Evolutionary conservation across 2,329 filamentous ascomycete genomes (phyloP).

Genomic region (Septoria petroselini): DNA sequence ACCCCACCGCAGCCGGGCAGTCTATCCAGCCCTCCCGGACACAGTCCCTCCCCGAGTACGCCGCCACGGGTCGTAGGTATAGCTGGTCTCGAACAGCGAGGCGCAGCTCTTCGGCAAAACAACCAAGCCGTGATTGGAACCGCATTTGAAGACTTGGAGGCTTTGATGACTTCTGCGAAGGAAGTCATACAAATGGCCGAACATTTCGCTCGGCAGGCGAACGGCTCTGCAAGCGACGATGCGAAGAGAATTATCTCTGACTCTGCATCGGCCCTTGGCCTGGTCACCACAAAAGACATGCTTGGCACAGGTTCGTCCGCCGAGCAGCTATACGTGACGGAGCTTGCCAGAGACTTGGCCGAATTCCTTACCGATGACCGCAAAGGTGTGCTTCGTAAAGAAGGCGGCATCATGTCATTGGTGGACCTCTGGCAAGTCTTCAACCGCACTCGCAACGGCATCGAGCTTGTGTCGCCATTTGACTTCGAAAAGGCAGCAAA

Average conservation of each 20-base stretch:
- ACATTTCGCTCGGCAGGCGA: slow-evolving; percentile 68
- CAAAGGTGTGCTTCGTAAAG: slow-evolving; percentile 69
- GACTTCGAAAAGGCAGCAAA: slow-evolving; percentile 89
- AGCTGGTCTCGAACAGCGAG: slow-evolving; percentile 83
- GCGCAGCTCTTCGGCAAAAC: slow-evolving; percentile 80
- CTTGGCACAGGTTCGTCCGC: slow-evolving; percentile 70
- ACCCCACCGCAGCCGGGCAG: slow-evolving; percentile 30
- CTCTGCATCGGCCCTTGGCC: slow-evolving; percentile 76
- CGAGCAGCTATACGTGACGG: slow-evolving; percentile 84
- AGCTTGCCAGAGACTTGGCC: slow-evolving; percentile 77
- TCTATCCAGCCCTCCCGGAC: slow-evolving; percentile 48
- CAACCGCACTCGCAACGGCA: slow-evolving; percentile 86
- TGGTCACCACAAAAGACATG: slow-evolving; percentile 94
- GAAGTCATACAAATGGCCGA: slow-evolving; percentile 93
- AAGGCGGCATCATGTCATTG: slow-evolving; percentile 83
- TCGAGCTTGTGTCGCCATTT: slow-evolving; percentile 85
- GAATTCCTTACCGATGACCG: slow-evolving; percentile 87
- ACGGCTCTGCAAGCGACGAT: slow-evolving; percentile 57
- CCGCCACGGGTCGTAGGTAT: slow-evolving; percentile 72
- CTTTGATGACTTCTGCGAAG: slow-evolving; percentile 95
- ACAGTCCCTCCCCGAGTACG: slow-evolving; percentile 28
- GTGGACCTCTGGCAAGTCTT: slow-evolving; percentile 94
- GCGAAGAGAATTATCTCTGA: slow-evolving; percentile 73
- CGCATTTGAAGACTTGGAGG: slow-evolving; percentile 93
- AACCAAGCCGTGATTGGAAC: slow-evolving; percentile 90